phyloP scores from a whole-genome alignment of 331 rosid genomes.

The Pyracantha coccinea region DNA sequence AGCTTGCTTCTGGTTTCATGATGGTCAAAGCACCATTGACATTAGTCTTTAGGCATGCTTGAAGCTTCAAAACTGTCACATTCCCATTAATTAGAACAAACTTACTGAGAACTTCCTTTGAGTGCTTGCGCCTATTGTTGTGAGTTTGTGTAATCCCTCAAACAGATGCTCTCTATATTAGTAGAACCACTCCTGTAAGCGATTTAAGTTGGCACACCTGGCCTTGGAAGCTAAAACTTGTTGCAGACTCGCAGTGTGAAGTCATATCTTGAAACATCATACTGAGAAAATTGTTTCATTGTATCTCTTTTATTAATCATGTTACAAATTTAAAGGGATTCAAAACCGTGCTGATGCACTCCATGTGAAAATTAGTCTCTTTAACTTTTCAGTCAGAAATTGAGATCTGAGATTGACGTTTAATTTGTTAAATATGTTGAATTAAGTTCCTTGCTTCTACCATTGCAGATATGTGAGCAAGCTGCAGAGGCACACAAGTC shows the following conservation, averaged over 20 bases:
- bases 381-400: not conserved
- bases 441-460: not conserved
- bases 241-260: not conserved
- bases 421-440: not conserved
- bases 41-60: not conserved
- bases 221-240: not conserved
- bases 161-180: not conserved
- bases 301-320: not conserved
- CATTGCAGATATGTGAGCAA: slow-evolving; percentile 87
- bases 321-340: slow-evolving; percentile 9
- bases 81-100: not conserved
- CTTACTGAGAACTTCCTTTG: slow-evolving; percentile 4
- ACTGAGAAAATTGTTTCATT: not conserved
- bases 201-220: not conserved
- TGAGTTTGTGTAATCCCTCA: not conserved
- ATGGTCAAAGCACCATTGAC: not conserved
- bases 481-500: slow-evolving; percentile 96
- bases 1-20: not conserved
- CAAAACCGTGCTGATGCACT: slow-evolving; percentile 2
- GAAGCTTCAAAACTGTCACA: slow-evolving; percentile 3
- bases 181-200: not conserved
- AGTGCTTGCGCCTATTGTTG: not conserved
- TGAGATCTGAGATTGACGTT: not conserved
- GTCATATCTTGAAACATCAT: not conserved
- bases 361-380: not conserved